Evolutionary conservation across 2,329 filamentous ascomycete species (phyloP).

Genomic region (Nannizziopsis arthrosporioides): DNA sequence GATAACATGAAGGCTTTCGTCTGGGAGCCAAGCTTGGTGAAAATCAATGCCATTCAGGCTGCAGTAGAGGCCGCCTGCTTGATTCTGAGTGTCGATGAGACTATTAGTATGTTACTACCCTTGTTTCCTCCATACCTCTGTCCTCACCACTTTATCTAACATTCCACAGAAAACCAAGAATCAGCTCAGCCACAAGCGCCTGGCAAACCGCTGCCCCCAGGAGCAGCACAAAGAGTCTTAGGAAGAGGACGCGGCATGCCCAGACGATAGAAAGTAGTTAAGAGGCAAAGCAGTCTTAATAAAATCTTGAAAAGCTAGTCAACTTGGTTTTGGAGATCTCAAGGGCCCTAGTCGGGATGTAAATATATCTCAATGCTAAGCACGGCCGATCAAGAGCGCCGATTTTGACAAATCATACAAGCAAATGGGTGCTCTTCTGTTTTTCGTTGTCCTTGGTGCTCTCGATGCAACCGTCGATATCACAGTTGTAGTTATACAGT

Average conservation of each 20-base stretch:
- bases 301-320: no score
- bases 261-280: slow-evolving; percentile 46
- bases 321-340: no score
- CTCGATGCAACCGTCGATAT: no score
- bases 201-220: slow-evolving; percentile 59
- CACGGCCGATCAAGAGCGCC: no score
- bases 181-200: slow-evolving; percentile 74
- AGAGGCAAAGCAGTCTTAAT: no score
- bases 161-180: slow-evolving; percentile 66
- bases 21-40: slow-evolving; percentile 92
- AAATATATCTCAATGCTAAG: no score
- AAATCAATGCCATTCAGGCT: slow-evolving; percentile 93
- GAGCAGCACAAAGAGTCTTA: slow-evolving; percentile 78
- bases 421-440: no score
- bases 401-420: no score
- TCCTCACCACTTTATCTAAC: background rate
- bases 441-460: no score
- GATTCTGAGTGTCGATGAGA: slow-evolving; percentile 94
- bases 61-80: slow-evolving; percentile 91
- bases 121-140: background rate
- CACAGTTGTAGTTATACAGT: no score
- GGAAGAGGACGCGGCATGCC: slow-evolving; percentile 84
- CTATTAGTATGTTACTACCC: slow-evolving; percentile 55
- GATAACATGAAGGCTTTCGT: slow-evolving; percentile 95
- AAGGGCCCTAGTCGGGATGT: no score